Base-by-base conservation (phyloP, 169 alveolate genomes). In the Hepatocystis sp. region DNA sequence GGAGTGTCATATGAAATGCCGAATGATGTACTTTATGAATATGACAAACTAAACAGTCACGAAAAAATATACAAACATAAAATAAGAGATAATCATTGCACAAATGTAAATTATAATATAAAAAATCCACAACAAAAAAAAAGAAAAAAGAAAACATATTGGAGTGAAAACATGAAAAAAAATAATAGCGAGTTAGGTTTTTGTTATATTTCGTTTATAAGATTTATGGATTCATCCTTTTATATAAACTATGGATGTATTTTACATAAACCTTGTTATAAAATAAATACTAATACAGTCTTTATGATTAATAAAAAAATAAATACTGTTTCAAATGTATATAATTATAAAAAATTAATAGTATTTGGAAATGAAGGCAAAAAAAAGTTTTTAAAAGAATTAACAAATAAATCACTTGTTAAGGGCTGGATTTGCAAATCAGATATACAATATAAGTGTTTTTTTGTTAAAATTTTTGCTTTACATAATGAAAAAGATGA, bases 161-260 rank as follows among this genome's bases (percentile, higher is more conserved):
- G n/a, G n/a, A n/a, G n/a, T n/a, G n/a, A n/a, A n/a, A n/a, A n/a
- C n/a, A n/a, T n/a, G n/a, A n/a, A n/a, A n/a, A n/a, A n/a, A n/a
- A n/a, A n/a, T n/a, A 36, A 36, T 36, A 46, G 34, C 8, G 51
- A 81, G 11, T 13, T 49, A 30, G 89, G 89, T 5, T 81, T 81
- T 53, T 55, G 68, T 42, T 81, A 81, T 13, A 63, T 81, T 61
- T 81, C 89, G 8, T 53, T 27, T 40, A 52, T 81, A 5, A 81
- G 84, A n/a, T 81, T 81, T 64, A 55, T 55, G 13, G 36, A 81
- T 27, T 21, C 27, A 17, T 30, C 32, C 4, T 81, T 81, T 81
- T 34, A 81, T 56, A 81, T 81, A 32, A 81, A 81, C 27, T 81
- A 63, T 66, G 89, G 89, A n/a, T 61, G 84, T 51, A n/a, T n/a